Base-by-base conservation (phyloP, 1,284 basidiomycete genomes). In the Pseudozyma flocculosa region DNA sequence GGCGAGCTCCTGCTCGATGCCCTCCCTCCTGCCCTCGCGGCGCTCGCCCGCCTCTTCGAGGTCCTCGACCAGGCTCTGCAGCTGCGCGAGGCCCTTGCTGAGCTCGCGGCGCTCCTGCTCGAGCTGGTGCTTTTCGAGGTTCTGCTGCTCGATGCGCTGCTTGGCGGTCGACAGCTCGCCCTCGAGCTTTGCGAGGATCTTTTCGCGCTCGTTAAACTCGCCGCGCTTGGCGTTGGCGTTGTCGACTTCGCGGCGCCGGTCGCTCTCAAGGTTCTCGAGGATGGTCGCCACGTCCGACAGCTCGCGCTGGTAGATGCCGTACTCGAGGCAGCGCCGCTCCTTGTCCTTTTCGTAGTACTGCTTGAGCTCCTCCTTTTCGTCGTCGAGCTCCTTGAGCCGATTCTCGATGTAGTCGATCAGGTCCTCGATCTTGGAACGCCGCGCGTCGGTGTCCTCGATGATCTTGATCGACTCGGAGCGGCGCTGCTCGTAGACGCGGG, bases 401-500 rank as follows among this genome's bases (percentile, higher is more conserved):
- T 88, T 87, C 66, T 97, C 90, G 70, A 98, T 97, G 76, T 90
- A 92, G 2, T 87, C 85, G 26, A 98, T 83, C 9, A 96, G 82
- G 67, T 96, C 92, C 70, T 84, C 86, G 61, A 98, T 96, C 80
- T 96, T 97, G 29, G 84, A 82, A 15, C 92, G 86, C 76, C 97
- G 97, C 2, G 88, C 84, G 57, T 93, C 91, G n/a, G 95, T 98
- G 75, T 97, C 93, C 39, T 90, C 85, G 89, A 98, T 95, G 78
- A 98, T 94, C 50, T 90, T 88, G 26, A 94, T 82, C 13, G 91
- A 94, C 78, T 98, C 94, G 1, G 88, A 73, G 14, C 95, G 85
- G 45, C 94, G 87, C 74, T 95, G 89, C 79, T 98, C 95, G 78
- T 99, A 99, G 1, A 98, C 92, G 71, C 95, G 91, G 0, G 95